A percentile compares a stretch with the other conserved stretches of the same genome.
phyloP scores from a whole-genome alignment of 2,329 filamentous ascomycete species.

The Spiromastix sp. region DNA sequence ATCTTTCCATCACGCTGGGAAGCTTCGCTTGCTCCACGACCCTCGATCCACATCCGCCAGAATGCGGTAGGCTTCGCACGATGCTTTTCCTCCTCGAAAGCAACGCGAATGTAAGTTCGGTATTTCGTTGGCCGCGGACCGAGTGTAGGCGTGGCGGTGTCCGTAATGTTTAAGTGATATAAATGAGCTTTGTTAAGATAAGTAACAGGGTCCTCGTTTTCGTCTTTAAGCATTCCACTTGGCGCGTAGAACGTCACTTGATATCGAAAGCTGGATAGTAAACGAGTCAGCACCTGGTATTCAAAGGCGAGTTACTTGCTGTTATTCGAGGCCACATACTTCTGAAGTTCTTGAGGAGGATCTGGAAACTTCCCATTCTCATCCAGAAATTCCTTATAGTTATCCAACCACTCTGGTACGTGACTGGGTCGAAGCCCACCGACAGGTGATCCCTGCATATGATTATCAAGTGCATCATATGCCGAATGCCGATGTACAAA shows the following conservation, averaged over 20 bases:
- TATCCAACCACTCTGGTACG: too few relatives aligned
- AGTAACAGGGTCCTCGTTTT: conserved; percentile 86
- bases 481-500: conserved; percentile 73
- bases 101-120: conserved; percentile 86
- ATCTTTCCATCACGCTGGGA: conserved; percentile 87
- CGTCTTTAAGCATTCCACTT: conserved; percentile 76
- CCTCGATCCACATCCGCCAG: conserved; percentile 94
- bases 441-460: conserved; percentile 56
- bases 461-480: conserved; percentile 67
- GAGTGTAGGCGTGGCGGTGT: conserved; percentile 57
- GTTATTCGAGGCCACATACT: neutral
- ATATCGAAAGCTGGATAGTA: conserved; percentile 47
- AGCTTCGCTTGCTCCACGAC: conserved; percentile 86
- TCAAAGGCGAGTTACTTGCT: too few relatives aligned
- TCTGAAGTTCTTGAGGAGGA: too few relatives aligned
- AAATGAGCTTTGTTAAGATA: conserved; percentile 97
- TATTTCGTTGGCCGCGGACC: conserved; percentile 58
- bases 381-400: too few relatives aligned
- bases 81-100: conserved; percentile 94
- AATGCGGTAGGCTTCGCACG: conserved; percentile 69
- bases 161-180: conserved; percentile 75
- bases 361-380: conserved; percentile 20
- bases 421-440: too few relatives aligned
- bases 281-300: too few relatives aligned
- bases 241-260: conserved; percentile 84